Percentiles rank a stretch among this genome's conserved stretches.
Evolutionary conservation across 176 grass and related monocot genomes (phyloP).

Genomic region (Luzula sylvatica): DNA sequence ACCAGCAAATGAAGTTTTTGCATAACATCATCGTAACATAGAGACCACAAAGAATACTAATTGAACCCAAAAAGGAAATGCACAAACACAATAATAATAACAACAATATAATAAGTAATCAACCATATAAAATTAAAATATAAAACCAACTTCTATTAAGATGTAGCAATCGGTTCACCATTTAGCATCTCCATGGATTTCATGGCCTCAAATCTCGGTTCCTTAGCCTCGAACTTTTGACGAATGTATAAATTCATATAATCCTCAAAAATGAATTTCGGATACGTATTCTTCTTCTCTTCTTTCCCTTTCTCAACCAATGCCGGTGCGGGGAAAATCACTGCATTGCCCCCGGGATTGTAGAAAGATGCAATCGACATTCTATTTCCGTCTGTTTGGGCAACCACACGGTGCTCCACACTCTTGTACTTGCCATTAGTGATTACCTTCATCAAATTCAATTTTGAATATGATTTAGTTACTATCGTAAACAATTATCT

Average conservation of each 20-base stretch:
- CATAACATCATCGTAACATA: too few species aligned
- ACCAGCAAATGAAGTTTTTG: too few species aligned
- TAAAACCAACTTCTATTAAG: background rate
- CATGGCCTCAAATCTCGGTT: conserved; percentile 64
- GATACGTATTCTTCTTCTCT: conserved; percentile 22
- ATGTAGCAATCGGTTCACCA: conserved; percentile 33
- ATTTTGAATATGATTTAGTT: too few species aligned
- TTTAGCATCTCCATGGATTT: conserved; percentile 41
- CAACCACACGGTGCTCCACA: conserved; percentile 61
- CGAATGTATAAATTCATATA: conserved; percentile 82
- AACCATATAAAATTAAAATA: background rate
- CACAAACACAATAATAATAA: background rate
- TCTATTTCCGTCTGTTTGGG: conserved; percentile 48
- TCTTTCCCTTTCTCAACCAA: conserved; percentile 25
- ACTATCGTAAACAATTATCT: too few species aligned
- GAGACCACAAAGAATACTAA: too few species aligned
- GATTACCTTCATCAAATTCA: conserved; percentile 42
- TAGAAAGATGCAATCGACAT: conserved; percentile 97
- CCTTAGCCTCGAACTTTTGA: conserved; percentile 74
- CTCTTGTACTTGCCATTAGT: conserved; percentile 92
- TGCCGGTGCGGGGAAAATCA: conserved; percentile 73
- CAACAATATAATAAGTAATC: conserved; percentile 3
- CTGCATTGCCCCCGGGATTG: conserved; percentile 56
- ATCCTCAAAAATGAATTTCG: conserved; percentile 70
- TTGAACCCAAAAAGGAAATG: background rate